Percentiles rank a stretch among this genome's conserved stretches.
Conservation (phyloP, 257 asterid species). For the Osmanthus fragrans region DNA sequence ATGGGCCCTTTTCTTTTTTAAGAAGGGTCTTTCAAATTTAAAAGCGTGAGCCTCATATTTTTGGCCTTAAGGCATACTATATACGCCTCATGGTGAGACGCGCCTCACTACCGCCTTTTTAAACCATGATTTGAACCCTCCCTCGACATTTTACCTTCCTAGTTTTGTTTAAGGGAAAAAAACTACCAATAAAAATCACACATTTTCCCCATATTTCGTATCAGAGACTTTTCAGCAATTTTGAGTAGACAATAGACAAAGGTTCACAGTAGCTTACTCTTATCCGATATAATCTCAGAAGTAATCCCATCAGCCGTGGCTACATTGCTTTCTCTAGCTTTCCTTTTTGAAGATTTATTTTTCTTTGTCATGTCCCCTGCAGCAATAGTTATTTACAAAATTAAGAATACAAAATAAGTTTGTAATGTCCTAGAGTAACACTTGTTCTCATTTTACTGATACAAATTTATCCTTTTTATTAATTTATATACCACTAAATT, state of each 20-base stretch:
- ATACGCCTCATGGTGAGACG: no score
- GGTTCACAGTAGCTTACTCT: constrained; percentile 26
- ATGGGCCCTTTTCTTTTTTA: no score
- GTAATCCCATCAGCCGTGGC: constrained; percentile 4
- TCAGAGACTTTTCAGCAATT: background rate
- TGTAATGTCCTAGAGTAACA: background rate
- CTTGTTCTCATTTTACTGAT: background rate
- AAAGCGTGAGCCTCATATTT: no score
- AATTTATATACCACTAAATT: background rate
- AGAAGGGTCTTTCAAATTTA: no score
- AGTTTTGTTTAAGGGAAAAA: background rate
- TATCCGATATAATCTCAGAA: constrained; percentile 27
- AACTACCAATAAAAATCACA: background rate
- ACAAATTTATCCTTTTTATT: background rate
- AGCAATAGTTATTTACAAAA: background rate
- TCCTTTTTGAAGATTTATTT: constrained; percentile 48
- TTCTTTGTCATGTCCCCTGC: constrained; percentile 47
- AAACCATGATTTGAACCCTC: background rate
- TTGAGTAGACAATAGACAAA: background rate
- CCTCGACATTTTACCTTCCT: background rate
- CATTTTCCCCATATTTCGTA: background rate
- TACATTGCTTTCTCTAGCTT: constrained; percentile 35
- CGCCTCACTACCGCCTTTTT: no score
- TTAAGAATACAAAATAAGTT: background rate
- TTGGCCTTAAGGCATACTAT: no score